Percentiles rank a stretch among this genome's conserved stretches.
phyloP scores from a whole-genome alignment of 495 filamentous ascomycete species.

The Penicillium robsamsonii region DNA sequence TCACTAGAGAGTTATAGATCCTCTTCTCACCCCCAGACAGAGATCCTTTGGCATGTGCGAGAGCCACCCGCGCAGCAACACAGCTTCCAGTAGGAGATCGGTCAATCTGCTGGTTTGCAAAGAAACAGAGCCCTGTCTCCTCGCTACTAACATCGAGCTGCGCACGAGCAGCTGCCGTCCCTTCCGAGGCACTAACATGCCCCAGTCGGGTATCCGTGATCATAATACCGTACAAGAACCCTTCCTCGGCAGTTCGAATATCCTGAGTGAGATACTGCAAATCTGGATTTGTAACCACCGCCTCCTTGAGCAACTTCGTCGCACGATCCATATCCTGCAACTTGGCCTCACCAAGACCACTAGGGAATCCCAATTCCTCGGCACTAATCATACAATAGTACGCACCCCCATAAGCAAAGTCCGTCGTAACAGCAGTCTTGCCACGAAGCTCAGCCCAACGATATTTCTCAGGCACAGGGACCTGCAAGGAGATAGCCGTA shows the following conservation, averaged over 20 bases:
- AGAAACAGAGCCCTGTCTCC: conserved; percentile 28
- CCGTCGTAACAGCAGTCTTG: conserved; percentile 8
- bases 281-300: conserved; percentile 7
- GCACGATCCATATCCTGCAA: conserved; percentile 21
- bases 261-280: conserved; percentile 13
- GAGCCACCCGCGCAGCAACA: conserved; percentile 25
- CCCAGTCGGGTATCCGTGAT: conserved; percentile 19
- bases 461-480: conserved; percentile 15
- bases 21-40: conserved; percentile 15
- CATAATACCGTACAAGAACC: conserved; percentile 23
- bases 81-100: conserved; percentile 30
- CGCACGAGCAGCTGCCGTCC: conserved; percentile 15
- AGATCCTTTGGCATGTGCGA: conserved; percentile 22
- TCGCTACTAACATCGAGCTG: conserved; percentile 6
- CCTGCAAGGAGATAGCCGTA: conserved; percentile 14
- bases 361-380: conserved; percentile 16
- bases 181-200: conserved; percentile 24
- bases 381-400: conserved; percentile 17
- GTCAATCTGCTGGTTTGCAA: conserved; percentile 29
- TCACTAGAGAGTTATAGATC: conserved; percentile 25
- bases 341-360: conserved; percentile 9
- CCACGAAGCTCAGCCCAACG: conserved; percentile 17
- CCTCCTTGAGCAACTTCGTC: conserved; percentile 19
- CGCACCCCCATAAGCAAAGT: conserved; percentile 19
- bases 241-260: conserved; percentile 11